Evolutionary conservation across 2,329 filamentous ascomycete genomes (phyloP), one percentile per base, ranked within the genome.

Genomic region (Blumeria graminis): DNA sequence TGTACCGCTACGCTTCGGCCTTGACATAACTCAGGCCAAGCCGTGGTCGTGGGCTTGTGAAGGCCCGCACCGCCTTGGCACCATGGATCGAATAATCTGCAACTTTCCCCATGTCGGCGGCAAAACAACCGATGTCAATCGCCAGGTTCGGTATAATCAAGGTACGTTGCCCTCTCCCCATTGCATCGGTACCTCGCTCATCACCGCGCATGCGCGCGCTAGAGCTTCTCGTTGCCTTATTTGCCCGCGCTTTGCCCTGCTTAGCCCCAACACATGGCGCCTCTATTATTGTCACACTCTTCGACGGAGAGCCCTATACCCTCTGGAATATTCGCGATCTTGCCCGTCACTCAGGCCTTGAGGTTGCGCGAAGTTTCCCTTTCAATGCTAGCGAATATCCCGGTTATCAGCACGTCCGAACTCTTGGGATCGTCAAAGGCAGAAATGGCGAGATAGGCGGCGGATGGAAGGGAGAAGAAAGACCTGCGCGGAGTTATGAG

Each of bases 101-200:
- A 94, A 95, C 73, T 98, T 98, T 69, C 92, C 92, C 38, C 92
- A 98, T 71, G 84, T 93, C 3, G 92, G 92, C 60, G 92, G 92
- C 50, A 82, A 93, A 64, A 84, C 80, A 61, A 96, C 84, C 62
- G 89, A 96, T 71, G 84, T 95, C 57, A 95, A 95, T 71, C 76
- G 92, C 38, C 92, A 98, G 70, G 88, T 95, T 13, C 81, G 92
- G 57, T 80, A 86, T 68, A 96, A 98, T 71, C 89, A 94, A 69
- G 69, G 68, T 68, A 59, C 32, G 57, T 56, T 6, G 22, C 22
- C 22, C 1, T 28, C 22, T 4, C 22, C 22, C 22, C 34, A 38
- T 55, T 8, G 10, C 45, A 3, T 48, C 18, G 41, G 36, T 41
- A 3, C 9, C 41, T 50, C 22, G 22, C 22, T 28, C 22, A 28